Conservation (phyloP, 2,329 filamentous ascomycete species). For the Dryadomyces sulphureus region DNA sequence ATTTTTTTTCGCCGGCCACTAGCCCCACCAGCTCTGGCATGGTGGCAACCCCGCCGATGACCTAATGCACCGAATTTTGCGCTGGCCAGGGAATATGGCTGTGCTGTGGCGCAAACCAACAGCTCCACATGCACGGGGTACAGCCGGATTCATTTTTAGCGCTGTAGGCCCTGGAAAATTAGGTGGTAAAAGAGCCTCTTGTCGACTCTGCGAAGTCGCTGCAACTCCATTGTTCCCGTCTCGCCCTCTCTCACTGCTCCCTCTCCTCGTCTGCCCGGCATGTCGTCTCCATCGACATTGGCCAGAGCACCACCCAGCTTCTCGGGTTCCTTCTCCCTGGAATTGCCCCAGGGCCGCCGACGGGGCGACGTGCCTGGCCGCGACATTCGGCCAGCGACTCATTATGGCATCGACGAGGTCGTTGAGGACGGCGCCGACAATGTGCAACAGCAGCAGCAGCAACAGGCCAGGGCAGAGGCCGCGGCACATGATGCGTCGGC, state of each 20-base stretch:
- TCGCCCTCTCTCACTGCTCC: neutral
- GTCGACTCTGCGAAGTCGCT: neutral
- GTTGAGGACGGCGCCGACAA: conserved; percentile 36
- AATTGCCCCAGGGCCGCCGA: conserved; percentile 49
- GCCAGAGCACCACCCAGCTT: conserved; percentile 2
- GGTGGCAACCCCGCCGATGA: neutral
- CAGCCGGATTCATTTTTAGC: too few species aligned
- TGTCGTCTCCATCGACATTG: neutral
- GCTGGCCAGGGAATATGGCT: too few species aligned
- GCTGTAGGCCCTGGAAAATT: neutral
- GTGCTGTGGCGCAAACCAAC: too few species aligned
- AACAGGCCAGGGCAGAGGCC: neutral
- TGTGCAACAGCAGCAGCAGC: conserved; percentile 12
- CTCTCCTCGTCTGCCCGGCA: neutral
- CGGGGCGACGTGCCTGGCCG: conserved; percentile 22
- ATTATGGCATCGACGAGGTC: conserved; percentile 50
- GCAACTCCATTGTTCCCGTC: neutral
- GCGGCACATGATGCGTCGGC: neutral
- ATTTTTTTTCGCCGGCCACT: neutral
- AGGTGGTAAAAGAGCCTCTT: neutral
- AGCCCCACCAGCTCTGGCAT: neutral
- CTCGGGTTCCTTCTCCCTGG: conserved; percentile 15
- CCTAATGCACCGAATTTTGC: too few species aligned
- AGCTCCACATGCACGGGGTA: too few species aligned
- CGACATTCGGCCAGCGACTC: conserved; percentile 26